Base-by-base conservation (phyloP, 768 basidiomycete species). In the Leccinum subgranulosum region DNA sequence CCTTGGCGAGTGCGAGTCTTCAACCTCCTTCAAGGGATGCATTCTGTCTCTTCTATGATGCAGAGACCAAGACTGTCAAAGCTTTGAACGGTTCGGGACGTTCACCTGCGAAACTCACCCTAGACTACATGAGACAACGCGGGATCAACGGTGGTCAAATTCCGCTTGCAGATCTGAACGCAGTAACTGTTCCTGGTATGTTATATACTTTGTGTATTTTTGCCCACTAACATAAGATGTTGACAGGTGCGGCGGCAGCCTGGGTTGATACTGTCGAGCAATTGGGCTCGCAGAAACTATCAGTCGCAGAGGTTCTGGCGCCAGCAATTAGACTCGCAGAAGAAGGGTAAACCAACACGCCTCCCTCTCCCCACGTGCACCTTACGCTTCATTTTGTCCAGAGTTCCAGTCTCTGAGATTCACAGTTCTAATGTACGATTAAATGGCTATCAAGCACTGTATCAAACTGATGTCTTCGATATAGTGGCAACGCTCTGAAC, bases 321-420 rank as follows among this genome's bases (percentile, higher is more conserved):
- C 97, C 97, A 54, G 97, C 95, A 2, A 97, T 97, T 56, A 78
- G 87, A 41, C 76, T 98, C 54, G 97, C 95, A 7, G 92, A 96
- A 69, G 88, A 92, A 73, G 93, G 97, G 94, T 88, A 64, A 25
- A 75, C 69, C 5, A n/a, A 33, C 56, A 36, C 11, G 7, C 19
- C 51, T 25, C 36, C 28, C 12, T 46, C 14, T 39, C 31, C 6
- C 33, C 17, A 51, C 23, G 8, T 31, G 49, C 17, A 53, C 25
- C 31, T 61, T 25, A 59, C 47, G 17, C 34, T 47, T 41, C 4
- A 25, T 51, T 47, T 27, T 14, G 36, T 59, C 48, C 17, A 94
- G 92, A 12, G 85, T 91, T 10, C 94, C 95, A 0, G 90, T 93
- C 14, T 90, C 93, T 6, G 95, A 97, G 68, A 78, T 96, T 41